Base-by-base conservation (phyloP, 192 early-diverging fungal species). In the Glomus cerebriforme region DNA sequence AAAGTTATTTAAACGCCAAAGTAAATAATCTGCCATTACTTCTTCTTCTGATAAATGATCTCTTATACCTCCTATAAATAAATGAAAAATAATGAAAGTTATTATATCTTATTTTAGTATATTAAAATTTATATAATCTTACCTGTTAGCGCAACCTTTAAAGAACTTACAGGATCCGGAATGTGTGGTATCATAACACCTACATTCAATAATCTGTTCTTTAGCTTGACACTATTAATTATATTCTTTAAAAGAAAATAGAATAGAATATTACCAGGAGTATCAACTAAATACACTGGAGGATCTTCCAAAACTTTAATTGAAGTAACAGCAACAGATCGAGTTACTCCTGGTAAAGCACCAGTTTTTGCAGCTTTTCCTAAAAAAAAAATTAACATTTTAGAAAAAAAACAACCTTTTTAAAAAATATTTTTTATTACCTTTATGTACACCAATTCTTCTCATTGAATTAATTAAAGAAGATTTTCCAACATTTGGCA, bases 401-500 rank as follows among this genome's bases (percentile, higher is more conserved):
- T 35, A 19, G n/a, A 37, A 35, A 6, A 34, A 19, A 19, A 17
- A 6, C 32, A 22, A 8, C 9, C 59, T 22, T 24, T 60, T n/a
- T 26, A 60, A 60, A 26, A 26, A 26, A 2, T 13, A 22, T 22
- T 8, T 66, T 29, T 12, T 29, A 37, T 70, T 71, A 80, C 90
- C 91, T 78, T 92, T 93, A 12, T 87, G 85, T 7, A 93, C 86
- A 17, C 96, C 96, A 15, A 94, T 80, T 59, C 91, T 82, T 34
- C 97, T 86, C 73, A 99, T 81, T 1, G 95, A 88, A 79, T 99
- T 99, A 75, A 97, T 95, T 64, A 99, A 76, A 29, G 96, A 92
- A 1, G 95, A 96, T 80, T 99, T 99, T 12, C 97, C 97, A 65
- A 99, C 97, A 85, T 99, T 99, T 6, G 97, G 97, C 89, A 97